Evolutionary conservation across 805 yeast genomes (phyloP), one percentile per base, ranked within the genome.

Genomic region (Tetrapisispora phaffii): DNA sequence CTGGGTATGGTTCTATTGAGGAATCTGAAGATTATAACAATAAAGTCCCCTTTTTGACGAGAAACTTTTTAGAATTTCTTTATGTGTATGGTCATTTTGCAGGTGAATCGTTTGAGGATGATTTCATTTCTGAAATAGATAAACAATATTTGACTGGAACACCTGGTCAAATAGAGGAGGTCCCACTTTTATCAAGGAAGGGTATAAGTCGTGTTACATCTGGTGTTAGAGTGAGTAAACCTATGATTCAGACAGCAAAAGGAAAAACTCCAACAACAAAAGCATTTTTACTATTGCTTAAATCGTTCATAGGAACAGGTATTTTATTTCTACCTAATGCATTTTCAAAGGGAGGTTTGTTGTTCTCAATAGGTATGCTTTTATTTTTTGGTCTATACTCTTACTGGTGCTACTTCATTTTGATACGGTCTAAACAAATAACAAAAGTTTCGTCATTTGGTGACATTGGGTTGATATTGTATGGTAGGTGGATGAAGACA

Each of bases 21-120:
- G 41, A 44, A 20, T 19, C 32, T 10, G 40, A 37, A 5, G 32
- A 37, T 34, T 60, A 59, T 17, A 42, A 60, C 34, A 63, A 62
- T 6, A 53, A 63, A 39, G 66, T 70, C 2, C 74, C 79, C 9
- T 71, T 79, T 46, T 60, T 83, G 34, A 79, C 94, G 1, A 73
- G 77, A 47, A 85, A 84, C 60, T 85, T 85, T 51, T 69, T 84
- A 53, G 93, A 85, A 60, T 85, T 85, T 56, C 67, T 85, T 39
- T 79, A 84, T 50, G 72, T 85, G 7, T 85, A 85, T 62, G 94
- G 94, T 7, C 90, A 85, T 67, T 85, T 85, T 64, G 93, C 93
- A 2, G 94, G 94, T 58, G 93, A 84, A 62, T 77, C 80, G 34
- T 71, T 84, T 44, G 90, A 82, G 54, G 83, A 79, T 56, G 88